Percentiles rank a stretch among this genome's conserved stretches.
phyloP scores from a whole-genome alignment of 345 rosid genomes.

The Camelina laxa region DNA sequence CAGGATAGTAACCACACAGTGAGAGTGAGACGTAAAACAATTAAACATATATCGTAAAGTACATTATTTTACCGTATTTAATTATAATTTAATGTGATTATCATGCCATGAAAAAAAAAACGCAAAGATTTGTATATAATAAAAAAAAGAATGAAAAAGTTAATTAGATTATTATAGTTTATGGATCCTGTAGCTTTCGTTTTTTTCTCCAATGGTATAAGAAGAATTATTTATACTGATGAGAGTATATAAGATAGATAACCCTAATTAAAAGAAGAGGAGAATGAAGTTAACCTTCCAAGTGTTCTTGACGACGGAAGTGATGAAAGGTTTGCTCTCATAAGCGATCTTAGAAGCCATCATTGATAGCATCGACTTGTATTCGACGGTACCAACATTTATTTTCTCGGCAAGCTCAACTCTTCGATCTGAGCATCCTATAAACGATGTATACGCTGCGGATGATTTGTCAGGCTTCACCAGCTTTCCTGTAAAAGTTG shows the following conservation, averaged over 20 bases:
- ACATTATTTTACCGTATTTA: background rate
- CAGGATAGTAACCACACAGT: background rate
- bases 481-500: conserved; percentile 47
- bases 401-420: conserved; percentile 51
- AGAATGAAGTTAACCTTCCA: conserved; percentile 51
- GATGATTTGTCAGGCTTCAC: conserved; percentile 51
- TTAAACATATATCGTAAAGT: too few relatives aligned
- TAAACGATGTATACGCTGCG: conserved; percentile 44
- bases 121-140: background rate
- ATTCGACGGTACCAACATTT: conserved; percentile 39
- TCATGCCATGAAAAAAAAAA: background rate
- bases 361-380: conserved; percentile 51
- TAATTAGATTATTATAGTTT: background rate
- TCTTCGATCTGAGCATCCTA: conserved; percentile 51
- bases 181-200: background rate
- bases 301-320: conserved; percentile 36
- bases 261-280: background rate
- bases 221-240: background rate
- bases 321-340: conserved; percentile 51
- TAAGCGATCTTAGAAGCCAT: conserved; percentile 66
- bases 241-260: background rate
- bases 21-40: background rate
- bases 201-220: background rate
- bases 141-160: background rate
- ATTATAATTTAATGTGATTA: background rate